Evolutionary conservation across 108 stramenopile genomes (phyloP).

Genomic region (Cyclotella kingstonii): DNA sequence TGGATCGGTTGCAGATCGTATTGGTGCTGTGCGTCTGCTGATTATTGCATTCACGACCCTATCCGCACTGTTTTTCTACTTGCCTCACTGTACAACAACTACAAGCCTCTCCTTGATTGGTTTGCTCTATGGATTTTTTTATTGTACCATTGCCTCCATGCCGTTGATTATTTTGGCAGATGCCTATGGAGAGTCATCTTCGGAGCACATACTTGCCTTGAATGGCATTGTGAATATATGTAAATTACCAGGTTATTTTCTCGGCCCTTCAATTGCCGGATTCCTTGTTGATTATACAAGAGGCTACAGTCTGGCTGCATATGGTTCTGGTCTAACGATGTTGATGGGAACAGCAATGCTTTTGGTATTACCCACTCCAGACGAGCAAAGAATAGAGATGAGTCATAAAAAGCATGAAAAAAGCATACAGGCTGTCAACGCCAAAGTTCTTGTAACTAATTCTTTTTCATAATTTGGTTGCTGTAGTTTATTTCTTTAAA

Average conservation of each 20-base stretch:
- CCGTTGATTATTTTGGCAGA: conserved; percentile 13
- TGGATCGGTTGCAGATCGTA: background rate
- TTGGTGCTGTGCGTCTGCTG: conserved; percentile 4
- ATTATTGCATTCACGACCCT: background rate
- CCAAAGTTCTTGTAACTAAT: too few relatives aligned
- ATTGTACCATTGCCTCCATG: conserved; percentile 7
- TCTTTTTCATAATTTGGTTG: too few relatives aligned
- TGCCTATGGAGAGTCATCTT: conserved; percentile 9
- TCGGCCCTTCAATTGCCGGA: conserved; percentile 4
- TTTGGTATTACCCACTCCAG: too few relatives aligned
- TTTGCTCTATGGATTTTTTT: conserved; percentile 11
- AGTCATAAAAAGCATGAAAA: too few relatives aligned
- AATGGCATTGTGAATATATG: conserved; percentile 2
- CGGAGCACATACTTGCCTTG: conserved; percentile 4
- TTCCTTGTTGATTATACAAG: conserved; percentile 3
- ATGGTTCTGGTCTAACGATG: too few relatives aligned
- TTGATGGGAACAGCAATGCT: too few relatives aligned
- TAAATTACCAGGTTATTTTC: conserved; percentile 7
- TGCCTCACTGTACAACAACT: background rate
- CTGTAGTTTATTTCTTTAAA: too few relatives aligned
- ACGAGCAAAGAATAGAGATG: too few relatives aligned
- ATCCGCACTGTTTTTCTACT: conserved; percentile 3
- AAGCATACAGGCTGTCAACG: too few relatives aligned
- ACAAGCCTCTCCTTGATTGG: background rate
- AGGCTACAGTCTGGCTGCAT: too few relatives aligned